Base-by-base conservation (phyloP, 495 filamentous ascomycete genomes). In the Tuber melanosporum region DNA sequence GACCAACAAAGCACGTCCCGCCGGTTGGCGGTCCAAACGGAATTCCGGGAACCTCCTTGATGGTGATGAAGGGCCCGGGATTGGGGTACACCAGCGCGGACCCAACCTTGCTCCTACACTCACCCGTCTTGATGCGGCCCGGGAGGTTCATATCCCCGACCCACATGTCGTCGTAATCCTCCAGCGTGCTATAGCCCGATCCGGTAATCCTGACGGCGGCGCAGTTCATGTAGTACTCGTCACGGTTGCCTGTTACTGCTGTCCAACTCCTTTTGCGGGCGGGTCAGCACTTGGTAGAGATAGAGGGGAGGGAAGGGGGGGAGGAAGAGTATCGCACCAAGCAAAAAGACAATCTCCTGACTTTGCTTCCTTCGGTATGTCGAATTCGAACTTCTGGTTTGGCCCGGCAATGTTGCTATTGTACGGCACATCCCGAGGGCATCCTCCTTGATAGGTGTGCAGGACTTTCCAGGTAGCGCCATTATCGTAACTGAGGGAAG, bases 161-260 rank as follows among this genome's bases (percentile, higher is more conserved):
- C 78, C 86, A 90, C 81, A 90, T 85, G 36, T 86, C 86, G 0
- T 89, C 89, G 66, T 86, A 84, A 19, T 73, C 70, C 19, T 77
- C 81, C 4, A 79, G 78, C 9, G 73, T 77, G 74, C 83, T 83
- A 19, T 75, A 77, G 8, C 81, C 76, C 12, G 83, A 83, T 12
- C 86, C 86, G 17, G 84, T 85, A 76, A 89, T 84, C 41, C 78
- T 84, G 71, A 87, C 85, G 9, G 85, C 80, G 0, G 87, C 87
- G 74, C 87, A 89, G 79, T 87, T 87, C 86, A 87, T 87, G 79
- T 89, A 90, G 81, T 87, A 87, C 73, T 88, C 87, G 14, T 82
- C 73, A 10, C 86, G 85, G 57, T 88, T 87, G 0, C 87, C 88
- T 0, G 85, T 80, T 46, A 85, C 77, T 81, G 87, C 82, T 70